Evolutionary conservation across 768 basidiomycete genomes (phyloP), one percentile per base, ranked within the genome.

Genomic region (Tricholoma matsutake): DNA sequence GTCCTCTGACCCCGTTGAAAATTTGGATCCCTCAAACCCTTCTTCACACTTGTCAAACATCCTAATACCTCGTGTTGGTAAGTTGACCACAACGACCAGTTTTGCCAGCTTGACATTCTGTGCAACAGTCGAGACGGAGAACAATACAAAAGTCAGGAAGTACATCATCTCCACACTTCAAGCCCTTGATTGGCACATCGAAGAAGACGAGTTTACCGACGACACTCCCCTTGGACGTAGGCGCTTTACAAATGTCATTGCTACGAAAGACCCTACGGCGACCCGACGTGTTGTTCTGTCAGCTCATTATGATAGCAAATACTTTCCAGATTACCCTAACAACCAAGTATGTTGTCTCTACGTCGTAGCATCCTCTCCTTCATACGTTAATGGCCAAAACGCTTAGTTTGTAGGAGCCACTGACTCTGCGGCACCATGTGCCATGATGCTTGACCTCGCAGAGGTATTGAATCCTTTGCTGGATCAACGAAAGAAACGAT

Each of bases 401-500:
- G n/a, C 45, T 20, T 75, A 98, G 92, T 99, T 99, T 71, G 78
- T 99, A 68, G 97, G 97, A 34, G 97, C 97, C 8, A 98, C 95
- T 9, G 97, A 99, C 71, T 97, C 95, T 0, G 97, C 96, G 6
- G 94, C 93, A 34, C 88, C 97, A 2, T 98, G 96, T 65, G 94
- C 95, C 4, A 88, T 98, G 75, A 83, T 99, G 78, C 83, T 98
- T 29, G 95, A 98, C 73, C 77, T 98, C 14, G 97, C 95, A 0
- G 91, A 95, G 73, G 76, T 89, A 5, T 75, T 98, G 39, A 85
- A 91, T 61, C 86, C 86, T 0, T 75, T 96, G 41, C 73, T 98
- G 16, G 81, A 89, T 34, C 76, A 79, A 11, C 82, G 89, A 22
- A 76, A 81, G 47, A 76, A 81, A 58, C 79, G 84, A 31, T 63